Conservation (phyloP, 2,329 filamentous ascomycete species). For the Phyllachora maydis region DNA sequence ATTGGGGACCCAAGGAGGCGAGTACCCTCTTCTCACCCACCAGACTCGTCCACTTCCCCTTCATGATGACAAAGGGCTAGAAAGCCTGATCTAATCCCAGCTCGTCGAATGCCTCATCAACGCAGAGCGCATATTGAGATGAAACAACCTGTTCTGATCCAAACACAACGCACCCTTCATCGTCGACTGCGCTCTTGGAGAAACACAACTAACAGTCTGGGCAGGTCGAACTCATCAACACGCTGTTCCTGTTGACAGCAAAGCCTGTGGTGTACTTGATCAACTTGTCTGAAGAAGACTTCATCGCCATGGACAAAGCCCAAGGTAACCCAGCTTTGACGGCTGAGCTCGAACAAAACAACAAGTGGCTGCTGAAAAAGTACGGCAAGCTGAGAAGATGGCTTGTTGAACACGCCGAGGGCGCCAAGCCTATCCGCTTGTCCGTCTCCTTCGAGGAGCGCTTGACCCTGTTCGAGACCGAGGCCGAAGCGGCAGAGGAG, state of each 20-base stretch:
- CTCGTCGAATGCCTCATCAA: constrained; percentile 90
- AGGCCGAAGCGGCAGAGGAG: constrained; percentile 62
- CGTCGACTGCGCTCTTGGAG: constrained; percentile 1
- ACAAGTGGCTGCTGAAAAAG: constrained; percentile 91
- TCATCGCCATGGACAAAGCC: too few species aligned
- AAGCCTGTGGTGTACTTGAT: constrained; percentile 96
- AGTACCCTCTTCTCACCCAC: constrained; percentile 3
- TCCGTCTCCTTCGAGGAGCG: constrained; percentile 89
- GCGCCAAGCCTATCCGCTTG: constrained; percentile 82
- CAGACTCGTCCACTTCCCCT: constrained; percentile 18
- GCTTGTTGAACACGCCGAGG: constrained; percentile 77
- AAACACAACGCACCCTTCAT: too few species aligned
- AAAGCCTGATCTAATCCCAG: constrained; percentile 96
- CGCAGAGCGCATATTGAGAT: constrained; percentile 77
- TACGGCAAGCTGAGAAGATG: too few species aligned
- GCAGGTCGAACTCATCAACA: constrained; percentile 94
- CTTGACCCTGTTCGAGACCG: constrained; percentile 59
- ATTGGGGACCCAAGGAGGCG: constrained; percentile 81
- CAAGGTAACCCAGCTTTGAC: too few species aligned
- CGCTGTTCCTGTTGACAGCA: constrained; percentile 80
- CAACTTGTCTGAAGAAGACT: constrained; percentile 94
- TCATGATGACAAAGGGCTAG: constrained; percentile 97
- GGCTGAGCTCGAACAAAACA: too few species aligned
- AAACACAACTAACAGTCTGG: constrained; percentile 12
- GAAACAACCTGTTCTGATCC: constrained; percentile 53